Base-by-base conservation (phyloP, 805 yeast species). In the Zygoascus biomembranicola region DNA sequence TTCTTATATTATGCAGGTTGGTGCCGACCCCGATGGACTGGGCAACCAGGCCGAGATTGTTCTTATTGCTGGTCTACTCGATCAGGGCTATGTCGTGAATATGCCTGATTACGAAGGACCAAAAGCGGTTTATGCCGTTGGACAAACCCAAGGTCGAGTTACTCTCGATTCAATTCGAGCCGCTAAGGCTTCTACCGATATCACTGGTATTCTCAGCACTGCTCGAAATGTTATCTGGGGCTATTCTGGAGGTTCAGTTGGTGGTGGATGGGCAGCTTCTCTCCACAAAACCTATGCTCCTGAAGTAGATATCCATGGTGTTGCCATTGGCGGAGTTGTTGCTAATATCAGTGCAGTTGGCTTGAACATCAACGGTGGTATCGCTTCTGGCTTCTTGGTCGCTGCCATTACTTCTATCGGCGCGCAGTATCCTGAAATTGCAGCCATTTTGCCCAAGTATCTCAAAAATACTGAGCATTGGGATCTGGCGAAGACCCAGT, bases 131-230 rank as follows among this genome's bases (percentile, higher is more conserved):
- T 58, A 54, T 51, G 50, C 56, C 18, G 57, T 50, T 8, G 61
- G 59, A 1, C 41, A 53, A 20, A 51, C 51, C 8, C 59, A 59
- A 14, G 70, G 69, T 9, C 61, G 59, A 32, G 53, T 57, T 20
- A 56, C 61, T 2, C 63, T 66, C 14, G 69, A 66, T 52, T 57
- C 67, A 1, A 47, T 66, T 5, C 52, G 64, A 1, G 70, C 69
- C 0, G 56, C 58, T 4, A 43, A 53, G n/a, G 47, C 51, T 19
- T 52, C 59, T 5, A 18, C 37, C 2, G 31, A 43, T 47, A 19
- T 51, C n/a, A 51, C 54, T 10, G 57, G 56, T 18, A 48, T 60
- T 45, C 23, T 23, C 19, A 48, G 44, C 41, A 51, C 35, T 41
- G 52, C 61, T 16, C 50, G 53, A 44, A 44, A 59, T n/a, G 66